Base-by-base conservation (phyloP, 345 rosid species). In the Citrus sp. region DNA sequence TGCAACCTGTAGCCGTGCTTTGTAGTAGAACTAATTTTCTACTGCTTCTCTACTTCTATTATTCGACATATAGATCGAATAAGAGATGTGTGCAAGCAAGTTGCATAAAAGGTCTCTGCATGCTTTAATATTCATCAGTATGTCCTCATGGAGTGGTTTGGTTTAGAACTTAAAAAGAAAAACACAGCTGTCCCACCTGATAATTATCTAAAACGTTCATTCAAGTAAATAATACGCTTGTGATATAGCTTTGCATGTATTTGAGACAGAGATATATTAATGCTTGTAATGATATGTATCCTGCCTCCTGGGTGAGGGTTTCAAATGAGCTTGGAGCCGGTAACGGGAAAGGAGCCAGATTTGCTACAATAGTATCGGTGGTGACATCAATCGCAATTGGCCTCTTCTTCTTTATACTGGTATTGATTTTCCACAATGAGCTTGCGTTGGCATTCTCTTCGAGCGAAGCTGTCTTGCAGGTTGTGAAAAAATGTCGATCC, bases 271-370 rank as follows among this genome's bases (percentile, higher is more conserved):
- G 28, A 10, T 62, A 6, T 8, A 22, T 18, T 70, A 54, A 70
- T 70, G 56, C 59, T 24, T 46, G 32, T 24, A 0, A 37, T 69
- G 28, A 40, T 5, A 27, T 30, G 42, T 8, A 38, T 38, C 19
- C 12, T 84, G 82, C 87, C 92, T 84, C 82, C 87, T 92, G 98
- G 78, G 93, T 95, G 12, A 85, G 98, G 62, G 98, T 93, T 14
- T 92, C 98, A 7, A 95, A 95, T 63, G 98, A 95, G 81, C 85
- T 95, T 38, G 98, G 98, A 30, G 97, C 98, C 1, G 97, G 98
- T 0, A 93, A 92, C 37, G 95, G 98, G 7, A 89, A 82, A 73
- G 98, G 90, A 77, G 98, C 98, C 1, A 93, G 79, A 80, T 93
- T 92, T 67, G 98, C 98, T 0, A 84, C 92, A 42, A 56, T 30